Evolutionary conservation across 1,139 yeast genomes (phyloP), one percentile per base, ranked within the genome.

Genomic region (Kurtzmaniella quercitrusa): DNA sequence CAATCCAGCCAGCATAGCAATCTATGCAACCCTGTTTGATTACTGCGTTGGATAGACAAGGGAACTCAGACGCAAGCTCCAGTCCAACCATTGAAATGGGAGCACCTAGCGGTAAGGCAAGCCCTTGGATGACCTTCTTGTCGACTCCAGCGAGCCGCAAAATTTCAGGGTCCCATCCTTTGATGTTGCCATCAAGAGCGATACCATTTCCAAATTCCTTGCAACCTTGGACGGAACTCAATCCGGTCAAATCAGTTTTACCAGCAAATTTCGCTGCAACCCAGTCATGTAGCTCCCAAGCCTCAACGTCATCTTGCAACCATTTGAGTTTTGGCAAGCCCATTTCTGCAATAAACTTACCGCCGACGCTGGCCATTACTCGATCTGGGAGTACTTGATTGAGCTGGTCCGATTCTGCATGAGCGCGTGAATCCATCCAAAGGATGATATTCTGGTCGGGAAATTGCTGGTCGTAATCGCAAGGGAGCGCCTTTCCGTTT

Each of bases 351-450:
- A 77, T 65, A 36, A 77, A 67, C 0, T 60, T 55, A 1, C 80
- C 81, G 3, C 82, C 81, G 15, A 75, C 54, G 25, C 49, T 53
- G 9, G 53, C 48, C 41, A 63, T 48, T 0, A 54, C 44, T 1
- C 37, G 38, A 2, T 46, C 45, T 2, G 54, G 51, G 29, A 63
- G 48, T 2, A 12, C 41, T 5, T 46, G 19, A 44, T 73, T 73
- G 14, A 77, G 53, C n/a, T 51, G 43, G 2, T 44, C 38, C 2
- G 73, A 56, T 50, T 76, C 73, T 2, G 51, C 42, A 1, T 44
- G 48, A 6, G 81, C 62, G 41, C 77, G 57, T n/a, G 66, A 63
- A 51, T 80, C 85, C 85, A 79, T 80, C 85, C 85, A 80, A 43
- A 80, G 63, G 6, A 80, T 63, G 1, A 79, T 65, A 51, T 78